Conservation (phyloP, 1,284 basidiomycete species). For the Schizophyllum commune region DNA sequence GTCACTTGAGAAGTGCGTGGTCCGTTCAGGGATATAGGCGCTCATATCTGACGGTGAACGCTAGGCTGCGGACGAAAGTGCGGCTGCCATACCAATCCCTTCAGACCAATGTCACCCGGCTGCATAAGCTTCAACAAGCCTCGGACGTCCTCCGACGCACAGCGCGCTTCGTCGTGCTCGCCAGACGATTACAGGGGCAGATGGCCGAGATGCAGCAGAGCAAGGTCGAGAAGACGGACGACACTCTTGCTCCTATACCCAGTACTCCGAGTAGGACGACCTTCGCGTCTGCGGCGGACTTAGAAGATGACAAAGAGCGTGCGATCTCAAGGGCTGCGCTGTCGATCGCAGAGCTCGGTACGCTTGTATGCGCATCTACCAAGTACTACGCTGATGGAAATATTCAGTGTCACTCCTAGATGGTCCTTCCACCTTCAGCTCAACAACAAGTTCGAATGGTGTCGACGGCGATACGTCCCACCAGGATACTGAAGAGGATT, state of each 20-base stretch:
- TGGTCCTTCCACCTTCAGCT: slow-evolving; percentile 14
- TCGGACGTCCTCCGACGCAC: slow-evolving; percentile 78
- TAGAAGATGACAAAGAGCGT: slow-evolving; percentile 76
- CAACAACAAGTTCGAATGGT: too few relatives aligned
- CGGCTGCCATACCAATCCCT: slow-evolving; percentile 74
- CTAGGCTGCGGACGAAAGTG: slow-evolving; percentile 77
- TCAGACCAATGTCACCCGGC: slow-evolving; percentile 57
- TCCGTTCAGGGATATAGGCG: slow-evolving; percentile 12
- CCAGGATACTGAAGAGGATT: slow-evolving; percentile 9
- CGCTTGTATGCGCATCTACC: slow-evolving; percentile 17
- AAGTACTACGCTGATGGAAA: not conserved
- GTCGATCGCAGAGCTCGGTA: slow-evolving; percentile 83
- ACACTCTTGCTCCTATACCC: slow-evolving; percentile 11
- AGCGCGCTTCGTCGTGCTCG: slow-evolving; percentile 76
- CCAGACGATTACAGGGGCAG: slow-evolving; percentile 73
- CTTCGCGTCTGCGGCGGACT: slow-evolving; percentile 25
- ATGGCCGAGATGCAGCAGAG: slow-evolving; percentile 55
- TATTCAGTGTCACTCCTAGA: slow-evolving; percentile 33
- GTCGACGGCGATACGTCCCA: slow-evolving; percentile 7
- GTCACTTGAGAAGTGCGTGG: slow-evolving; percentile 62
- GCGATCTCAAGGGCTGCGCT: slow-evolving; percentile 86
- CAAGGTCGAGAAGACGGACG: slow-evolving; percentile 14
- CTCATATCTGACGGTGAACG: slow-evolving; percentile 8
- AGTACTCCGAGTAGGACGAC: slow-evolving; percentile 6
- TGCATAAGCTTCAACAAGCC: slow-evolving; percentile 73